phyloP scores from a whole-genome alignment of 495 filamentous ascomycete genomes.

The Xylaria scruposa region DNA sequence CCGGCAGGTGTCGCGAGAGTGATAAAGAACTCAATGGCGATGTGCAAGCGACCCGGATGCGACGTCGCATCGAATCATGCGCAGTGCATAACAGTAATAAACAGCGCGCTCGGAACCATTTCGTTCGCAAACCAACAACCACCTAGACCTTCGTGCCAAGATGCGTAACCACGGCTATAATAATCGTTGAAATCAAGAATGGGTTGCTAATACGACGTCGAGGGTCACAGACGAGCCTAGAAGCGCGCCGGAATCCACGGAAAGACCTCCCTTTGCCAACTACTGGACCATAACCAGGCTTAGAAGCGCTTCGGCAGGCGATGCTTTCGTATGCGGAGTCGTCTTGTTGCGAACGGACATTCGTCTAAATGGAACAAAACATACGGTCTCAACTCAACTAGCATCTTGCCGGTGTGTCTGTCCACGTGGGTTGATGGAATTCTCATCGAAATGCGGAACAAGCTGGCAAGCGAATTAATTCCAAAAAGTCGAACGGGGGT shows the following conservation, averaged over 20 bases:
- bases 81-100: slow-evolving; percentile 54
- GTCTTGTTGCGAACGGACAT: neutral
- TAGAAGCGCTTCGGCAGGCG: neutral
- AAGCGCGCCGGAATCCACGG: neutral
- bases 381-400: neutral
- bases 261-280: neutral
- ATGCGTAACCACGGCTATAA: slow-evolving; percentile 65
- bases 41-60: slow-evolving; percentile 56
- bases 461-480: neutral
- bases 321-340: neutral
- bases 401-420: neutral
- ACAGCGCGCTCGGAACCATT: neutral
- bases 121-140: slow-evolving; percentile 2
- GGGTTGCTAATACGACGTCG: slow-evolving; percentile 50
- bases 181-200: slow-evolving; percentile 9
- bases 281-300: neutral
- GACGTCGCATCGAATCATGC: slow-evolving; percentile 51
- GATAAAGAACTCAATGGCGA: slow-evolving; percentile 57
- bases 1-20: slow-evolving; percentile 42
- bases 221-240: slow-evolving; percentile 49
- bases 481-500: neutral
- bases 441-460: neutral
- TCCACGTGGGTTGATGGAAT: neutral
- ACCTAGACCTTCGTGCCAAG: slow-evolving; percentile 61
- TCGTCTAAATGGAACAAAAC: neutral